Base-by-base conservation (phyloP, 306 rosid genomes). In the Sphenostylis stenocarpa region DNA sequence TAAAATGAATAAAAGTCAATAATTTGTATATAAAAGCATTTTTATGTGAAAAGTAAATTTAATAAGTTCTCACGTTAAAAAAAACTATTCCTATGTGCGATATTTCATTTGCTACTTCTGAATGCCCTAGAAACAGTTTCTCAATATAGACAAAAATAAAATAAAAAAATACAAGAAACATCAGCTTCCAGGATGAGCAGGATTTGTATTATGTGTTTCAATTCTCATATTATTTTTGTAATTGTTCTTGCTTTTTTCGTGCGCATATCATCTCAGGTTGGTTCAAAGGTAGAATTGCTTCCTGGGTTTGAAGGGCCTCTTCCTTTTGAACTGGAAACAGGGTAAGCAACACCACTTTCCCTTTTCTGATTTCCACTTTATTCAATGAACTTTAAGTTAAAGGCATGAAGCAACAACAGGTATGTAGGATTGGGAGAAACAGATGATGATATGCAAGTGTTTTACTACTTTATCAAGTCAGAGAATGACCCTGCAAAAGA, bases 381-480 rank as follows among this genome's bases (percentile, higher is more conserved):
- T 24, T 57, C 43, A 38, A 38, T 38, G 21, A 58, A 58, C 7
- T 15, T 58, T 15, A 6, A 28, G 28, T 28, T 28, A 5, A 3
- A 1, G 31, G 6, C 5, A 14, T 58, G 2, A 26, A 5, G 4
- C 64, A 14, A 57, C 3, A 6, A 5, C 75, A 90, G 92, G 72
- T 90, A 87, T 4, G 81, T 87, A 41, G 95, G 90, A 2, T 86
- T 86, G 0, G 89, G 87, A 39, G 91, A 88, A 26, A 74, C 60
- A 52, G 87, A 84, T 67, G 74, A 87, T 68, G 85, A 86, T 2
- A 33, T 78, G 63, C 89, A 90, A 49, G 77, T 90, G 5, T 90
- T 90, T 49, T 90, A 88, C 53, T 90, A 88, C 74, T 88, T 90
- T 9, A 67, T 86, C 0, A 79, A 84, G 66, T 89, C 95, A 0